These are phyloP conservation scores for Zasmidium angulare DNA, from an alignment of 2,329 filamentous ascomycete genomes.

Conservation along the genomic window DNA sequence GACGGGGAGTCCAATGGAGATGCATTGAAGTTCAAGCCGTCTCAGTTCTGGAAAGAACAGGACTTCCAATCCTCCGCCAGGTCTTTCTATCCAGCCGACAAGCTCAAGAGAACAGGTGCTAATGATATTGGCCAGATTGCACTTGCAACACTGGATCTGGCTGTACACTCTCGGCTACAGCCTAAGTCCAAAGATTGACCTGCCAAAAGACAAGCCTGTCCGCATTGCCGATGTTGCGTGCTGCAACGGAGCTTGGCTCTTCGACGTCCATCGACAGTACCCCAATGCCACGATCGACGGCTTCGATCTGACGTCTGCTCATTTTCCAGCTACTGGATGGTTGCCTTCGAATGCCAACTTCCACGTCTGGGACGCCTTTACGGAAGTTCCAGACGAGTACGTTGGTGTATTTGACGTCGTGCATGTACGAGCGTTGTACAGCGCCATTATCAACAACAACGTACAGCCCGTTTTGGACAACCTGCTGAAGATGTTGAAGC, in stretches of 20 bases:
- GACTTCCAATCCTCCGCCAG: slow-evolving; percentile 15
- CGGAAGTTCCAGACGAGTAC: slow-evolving; percentile 7
- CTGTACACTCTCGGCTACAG: slow-evolving; percentile 16
- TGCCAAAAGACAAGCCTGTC: slow-evolving; percentile 4
- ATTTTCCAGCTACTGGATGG: slow-evolving; percentile 8
- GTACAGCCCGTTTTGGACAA: slow-evolving; percentile 17
- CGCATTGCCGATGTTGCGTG: slow-evolving; percentile 19
- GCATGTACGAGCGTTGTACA: slow-evolving; percentile 12
- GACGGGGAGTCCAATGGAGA: no score
- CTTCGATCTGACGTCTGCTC: slow-evolving; percentile 14
- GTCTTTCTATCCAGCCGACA: not conserved
- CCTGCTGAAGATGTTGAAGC: slow-evolving; percentile 15
- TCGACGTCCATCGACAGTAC: slow-evolving; percentile 12
- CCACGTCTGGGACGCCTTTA: slow-evolving; percentile 15
- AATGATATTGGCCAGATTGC: slow-evolving; percentile 2
- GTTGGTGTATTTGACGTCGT: slow-evolving; percentile 15
- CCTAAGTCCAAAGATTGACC: slow-evolving; percentile 15
- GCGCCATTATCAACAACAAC: slow-evolving; percentile 15
- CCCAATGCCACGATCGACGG: slow-evolving; percentile 13
- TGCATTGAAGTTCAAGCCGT: not conserved
- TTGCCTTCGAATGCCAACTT: slow-evolving; percentile 12
- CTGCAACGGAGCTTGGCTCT: slow-evolving; percentile 18
- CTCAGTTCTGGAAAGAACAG: slow-evolving; percentile 15
- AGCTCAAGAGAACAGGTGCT: not conserved
- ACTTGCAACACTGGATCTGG: slow-evolving; percentile 19